These are phyloP conservation scores for Chenopodium album DNA, from an alignment of 148 eudicot species.

Conservation along the genomic window DNA sequence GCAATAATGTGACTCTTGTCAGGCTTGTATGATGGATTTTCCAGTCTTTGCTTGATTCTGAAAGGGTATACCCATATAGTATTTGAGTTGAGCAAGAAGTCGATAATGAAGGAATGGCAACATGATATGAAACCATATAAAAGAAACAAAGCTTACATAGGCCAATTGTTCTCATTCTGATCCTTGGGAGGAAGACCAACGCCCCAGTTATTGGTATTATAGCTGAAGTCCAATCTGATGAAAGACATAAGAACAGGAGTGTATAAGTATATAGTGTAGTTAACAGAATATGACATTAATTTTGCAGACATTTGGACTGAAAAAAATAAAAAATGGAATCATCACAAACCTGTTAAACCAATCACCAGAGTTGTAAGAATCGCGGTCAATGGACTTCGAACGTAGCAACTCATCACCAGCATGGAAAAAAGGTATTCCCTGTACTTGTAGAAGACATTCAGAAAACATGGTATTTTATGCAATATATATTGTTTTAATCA, in stretches of 20 bases:
- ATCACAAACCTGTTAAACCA: slow-evolving; percentile 90
- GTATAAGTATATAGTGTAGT: neutral
- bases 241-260: slow-evolving; percentile 17
- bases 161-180: slow-evolving; percentile 82
- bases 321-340: neutral
- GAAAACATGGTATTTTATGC: neutral
- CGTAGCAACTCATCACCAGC: slow-evolving; percentile 97
- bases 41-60: slow-evolving; percentile 86
- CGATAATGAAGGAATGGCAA: neutral
- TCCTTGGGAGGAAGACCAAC: slow-evolving; percentile 92
- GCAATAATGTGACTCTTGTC: slow-evolving; percentile 64
- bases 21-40: slow-evolving; percentile 81
- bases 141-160: slow-evolving; percentile 55
- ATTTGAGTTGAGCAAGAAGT: slow-evolving; percentile 2
- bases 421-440: slow-evolving; percentile 98
- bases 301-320: neutral
- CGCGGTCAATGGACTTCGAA: slow-evolving; percentile 96
- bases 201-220: slow-evolving; percentile 88
- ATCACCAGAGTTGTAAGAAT: slow-evolving; percentile 96
- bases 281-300: too few species aligned
- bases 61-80: slow-evolving; percentile 11
- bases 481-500: neutral
- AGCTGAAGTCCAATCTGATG: slow-evolving; percentile 88
- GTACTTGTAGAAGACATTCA: slow-evolving; percentile 7
- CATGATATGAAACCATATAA: neutral